Base-by-base conservation (phyloP, 108 stramenopile genomes). In the Cylindrotheca fusiformis region DNA sequence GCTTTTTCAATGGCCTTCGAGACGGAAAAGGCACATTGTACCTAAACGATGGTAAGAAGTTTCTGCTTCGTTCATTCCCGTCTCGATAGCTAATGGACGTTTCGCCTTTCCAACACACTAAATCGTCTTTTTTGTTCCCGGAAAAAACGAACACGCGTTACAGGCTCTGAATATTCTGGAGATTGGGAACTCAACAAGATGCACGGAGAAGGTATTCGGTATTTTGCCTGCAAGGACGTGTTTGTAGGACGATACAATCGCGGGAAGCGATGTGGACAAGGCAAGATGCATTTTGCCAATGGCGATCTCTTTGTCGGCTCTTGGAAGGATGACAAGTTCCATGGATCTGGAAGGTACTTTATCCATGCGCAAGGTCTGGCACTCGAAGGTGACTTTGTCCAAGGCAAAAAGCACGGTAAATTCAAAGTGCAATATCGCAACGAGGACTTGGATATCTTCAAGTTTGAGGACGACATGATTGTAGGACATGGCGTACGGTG, bases 311-410 rank as follows among this genome's bases (percentile, higher is more conserved):
- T 61, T 47, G 22, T 32, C 10, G 72, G 72, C n/a, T 31, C 14
- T 1, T 73, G 72, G 72, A 27, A 66, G 25, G 4, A 12, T 12
- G 59, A 78, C 50, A 20, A 45, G 2, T 81, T 83, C 27, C 83
- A 88, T 58, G 87, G 84, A 24, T 58, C 65, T n/a, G 82, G 84
- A 1, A 58, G 77, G 32, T 88, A 85, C 54, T 85, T 82, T 55
- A 85, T 75, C 47, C 36, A 41, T 14, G 65, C 69, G 32, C 73
- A 75, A 58, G 79, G 82, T 8, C 73, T 48, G 18, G 57, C 65
- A 18, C 77, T 80, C 28, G 79, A 86, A 55, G 85, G 85, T 24
- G 70, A 50, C 55, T 86, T 81, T 48, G 33, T 60, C n/a, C 53
- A 70, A 36, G 81, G 81, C 10, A 64, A 57, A 32, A 73, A 79